phyloP scores from a whole-genome alignment of 495 filamentous ascomycete species.

The Patellaria atrata region DNA sequence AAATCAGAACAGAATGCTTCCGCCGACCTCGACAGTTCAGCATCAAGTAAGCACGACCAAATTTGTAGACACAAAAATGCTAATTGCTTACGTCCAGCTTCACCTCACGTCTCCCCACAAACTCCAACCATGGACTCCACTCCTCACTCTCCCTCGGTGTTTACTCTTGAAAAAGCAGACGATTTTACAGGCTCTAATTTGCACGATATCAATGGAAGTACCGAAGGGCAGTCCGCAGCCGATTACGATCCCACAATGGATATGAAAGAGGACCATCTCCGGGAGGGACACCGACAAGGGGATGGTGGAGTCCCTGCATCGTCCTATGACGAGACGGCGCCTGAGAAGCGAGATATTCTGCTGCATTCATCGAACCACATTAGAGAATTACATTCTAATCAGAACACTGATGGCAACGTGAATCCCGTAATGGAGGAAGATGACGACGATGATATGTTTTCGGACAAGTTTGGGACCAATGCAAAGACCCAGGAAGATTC shows the following conservation, averaged over 20 bases:
- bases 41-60: conserved; percentile 6
- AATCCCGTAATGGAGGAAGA: conserved; percentile 28
- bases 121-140: conserved; percentile 35
- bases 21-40: conserved; percentile 29
- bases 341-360: conserved; percentile 41
- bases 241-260: conserved; percentile 91
- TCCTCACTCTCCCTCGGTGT: conserved; percentile 38
- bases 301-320: conserved; percentile 42
- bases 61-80: neutral
- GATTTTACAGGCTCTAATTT: conserved; percentile 48
- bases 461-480: conserved; percentile 74
- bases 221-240: conserved; percentile 78
- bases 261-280: conserved; percentile 74
- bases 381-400: neutral
- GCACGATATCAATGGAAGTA: conserved; percentile 30
- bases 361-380: conserved; percentile 33
- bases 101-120: conserved; percentile 23
- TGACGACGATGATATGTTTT: conserved; percentile 89
- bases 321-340: conserved; percentile 47
- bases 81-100: conserved; percentile 8
- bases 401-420: conserved; percentile 21
- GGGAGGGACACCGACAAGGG: conserved; percentile 48
- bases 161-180: conserved; percentile 42
- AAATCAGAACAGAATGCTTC: too few species aligned
- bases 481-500: conserved; percentile 31